A percentile compares a stretch with the other conserved stretches of the same genome.
These are phyloP conservation scores for Monilinia laxa DNA, from an alignment of 2,329 filamentous ascomycete genomes.

Conservation along the genomic window DNA sequence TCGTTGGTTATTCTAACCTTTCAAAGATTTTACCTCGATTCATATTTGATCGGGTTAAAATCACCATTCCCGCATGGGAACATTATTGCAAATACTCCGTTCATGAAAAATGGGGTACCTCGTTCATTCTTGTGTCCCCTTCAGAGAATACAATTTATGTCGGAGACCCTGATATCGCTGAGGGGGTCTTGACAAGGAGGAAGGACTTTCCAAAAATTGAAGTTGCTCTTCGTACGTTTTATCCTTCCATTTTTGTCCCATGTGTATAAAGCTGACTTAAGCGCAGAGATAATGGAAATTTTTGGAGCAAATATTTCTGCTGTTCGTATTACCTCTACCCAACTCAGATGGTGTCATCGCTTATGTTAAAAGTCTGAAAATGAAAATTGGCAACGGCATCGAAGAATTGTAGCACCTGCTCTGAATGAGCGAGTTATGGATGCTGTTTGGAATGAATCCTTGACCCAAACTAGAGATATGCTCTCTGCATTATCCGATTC, in stretches of 20 bases:
- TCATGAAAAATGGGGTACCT: slow-evolving; percentile 24
- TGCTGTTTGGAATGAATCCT: slow-evolving; percentile 43
- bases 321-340: background rate
- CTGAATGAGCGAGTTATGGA: slow-evolving; percentile 46
- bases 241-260: background rate
- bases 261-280: background rate
- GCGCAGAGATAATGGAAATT: slow-evolving; percentile 7
- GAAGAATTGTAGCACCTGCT: slow-evolving; percentile 43
- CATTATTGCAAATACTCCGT: slow-evolving; percentile 24
- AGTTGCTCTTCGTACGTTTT: slow-evolving; percentile 17
- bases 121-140: slow-evolving; percentile 24
- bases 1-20: slow-evolving; percentile 8
- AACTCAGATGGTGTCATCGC: background rate
- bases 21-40: slow-evolving; percentile 23
- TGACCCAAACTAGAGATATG: slow-evolving; percentile 37
- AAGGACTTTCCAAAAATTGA: slow-evolving; percentile 23
- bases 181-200: slow-evolving; percentile 23
- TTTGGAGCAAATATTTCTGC: slow-evolving; percentile 9
- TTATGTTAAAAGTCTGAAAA: slow-evolving; percentile 39
- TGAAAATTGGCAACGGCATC: slow-evolving; percentile 45
- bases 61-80: slow-evolving; percentile 26
- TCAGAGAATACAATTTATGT: slow-evolving; percentile 21
- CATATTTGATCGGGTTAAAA: slow-evolving; percentile 23
- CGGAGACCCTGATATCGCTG: slow-evolving; percentile 24
- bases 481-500: slow-evolving; percentile 36